A percentile compares a stretch with the other conserved stretches of the same genome.
These are phyloP conservation scores for Pichia sp. DNA, from an alignment of 1,139 yeast species.

Conservation along the genomic window DNA sequence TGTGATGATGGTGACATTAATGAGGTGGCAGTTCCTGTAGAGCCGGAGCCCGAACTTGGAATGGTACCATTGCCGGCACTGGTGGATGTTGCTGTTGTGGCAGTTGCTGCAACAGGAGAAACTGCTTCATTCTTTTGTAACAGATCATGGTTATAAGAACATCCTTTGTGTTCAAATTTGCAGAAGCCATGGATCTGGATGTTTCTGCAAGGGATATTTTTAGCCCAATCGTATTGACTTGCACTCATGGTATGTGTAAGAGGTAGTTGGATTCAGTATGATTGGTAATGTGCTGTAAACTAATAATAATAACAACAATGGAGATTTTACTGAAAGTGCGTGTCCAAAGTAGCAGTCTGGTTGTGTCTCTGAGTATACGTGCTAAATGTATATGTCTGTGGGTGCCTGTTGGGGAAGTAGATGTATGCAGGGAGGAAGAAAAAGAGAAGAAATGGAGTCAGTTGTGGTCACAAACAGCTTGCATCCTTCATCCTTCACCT, in stretches of 20 bases:
- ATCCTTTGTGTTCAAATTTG: conserved; percentile 86
- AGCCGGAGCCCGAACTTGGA: conserved; percentile 18
- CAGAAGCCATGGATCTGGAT: conserved; percentile 86
- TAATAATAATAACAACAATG: too few relatives aligned
- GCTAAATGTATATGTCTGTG: too few relatives aligned
- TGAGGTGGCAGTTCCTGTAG: neutral
- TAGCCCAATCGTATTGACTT: conserved; percentile 50
- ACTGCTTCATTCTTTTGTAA: conserved; percentile 23
- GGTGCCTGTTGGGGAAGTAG: too few relatives aligned
- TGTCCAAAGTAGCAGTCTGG: too few relatives aligned
- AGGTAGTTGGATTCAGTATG: neutral
- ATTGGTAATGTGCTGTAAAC: too few relatives aligned
- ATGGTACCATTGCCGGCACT: conserved; percentile 16
- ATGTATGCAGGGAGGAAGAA: too few relatives aligned
- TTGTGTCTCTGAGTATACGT: too few relatives aligned
- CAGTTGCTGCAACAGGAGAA: conserved; percentile 2
- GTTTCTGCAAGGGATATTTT: conserved; percentile 81
- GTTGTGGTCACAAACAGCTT: too few relatives aligned
- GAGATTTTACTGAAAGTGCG: too few relatives aligned
- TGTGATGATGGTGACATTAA: conserved; percentile 15
- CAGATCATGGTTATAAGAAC: conserved; percentile 71
- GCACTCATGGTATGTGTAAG: conserved; percentile 6
- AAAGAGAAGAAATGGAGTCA: too few relatives aligned
- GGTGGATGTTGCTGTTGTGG: conserved; percentile 10
- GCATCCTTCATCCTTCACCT: too few relatives aligned